Conservation (phyloP, 1,139 yeast species). For the Pneumocystis sp. region DNA sequence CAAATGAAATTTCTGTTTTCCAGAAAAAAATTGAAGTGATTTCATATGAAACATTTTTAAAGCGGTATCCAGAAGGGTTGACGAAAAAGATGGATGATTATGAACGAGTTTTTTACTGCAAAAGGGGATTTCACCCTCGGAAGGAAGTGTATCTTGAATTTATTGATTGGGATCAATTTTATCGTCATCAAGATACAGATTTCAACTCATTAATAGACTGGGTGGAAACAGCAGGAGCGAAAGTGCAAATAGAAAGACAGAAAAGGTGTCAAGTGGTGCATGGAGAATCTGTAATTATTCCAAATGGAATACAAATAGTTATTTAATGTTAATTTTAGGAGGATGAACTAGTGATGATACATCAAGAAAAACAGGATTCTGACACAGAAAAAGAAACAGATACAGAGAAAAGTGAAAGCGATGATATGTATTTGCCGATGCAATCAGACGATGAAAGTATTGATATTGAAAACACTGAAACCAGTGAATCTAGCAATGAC, state of each 20-base stretch:
- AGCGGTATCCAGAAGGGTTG: background rate
- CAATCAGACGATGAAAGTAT: background rate
- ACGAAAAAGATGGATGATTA: background rate
- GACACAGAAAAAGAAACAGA: background rate
- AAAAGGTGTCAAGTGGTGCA: background rate
- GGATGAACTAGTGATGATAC: background rate
- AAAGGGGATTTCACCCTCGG: background rate
- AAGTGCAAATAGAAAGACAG: background rate
- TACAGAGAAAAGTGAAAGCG: background rate
- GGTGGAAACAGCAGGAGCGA: background rate
- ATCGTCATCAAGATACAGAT: background rate
- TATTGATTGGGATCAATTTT: background rate
- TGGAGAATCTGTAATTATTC: background rate
- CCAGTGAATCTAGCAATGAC: background rate
- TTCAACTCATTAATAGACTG: background rate
- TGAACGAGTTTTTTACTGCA: background rate
- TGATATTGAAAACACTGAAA: background rate
- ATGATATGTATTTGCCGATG: background rate
- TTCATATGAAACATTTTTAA: background rate
- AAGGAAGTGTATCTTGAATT: background rate
- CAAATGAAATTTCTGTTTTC: background rate
- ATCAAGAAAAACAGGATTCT: background rate
- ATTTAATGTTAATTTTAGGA: background rate
- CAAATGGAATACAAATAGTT: background rate
- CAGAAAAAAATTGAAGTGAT: background rate